Base-by-base conservation (phyloP, 2,329 filamentous ascomycete species). In the Clonostachys byssicola region DNA sequence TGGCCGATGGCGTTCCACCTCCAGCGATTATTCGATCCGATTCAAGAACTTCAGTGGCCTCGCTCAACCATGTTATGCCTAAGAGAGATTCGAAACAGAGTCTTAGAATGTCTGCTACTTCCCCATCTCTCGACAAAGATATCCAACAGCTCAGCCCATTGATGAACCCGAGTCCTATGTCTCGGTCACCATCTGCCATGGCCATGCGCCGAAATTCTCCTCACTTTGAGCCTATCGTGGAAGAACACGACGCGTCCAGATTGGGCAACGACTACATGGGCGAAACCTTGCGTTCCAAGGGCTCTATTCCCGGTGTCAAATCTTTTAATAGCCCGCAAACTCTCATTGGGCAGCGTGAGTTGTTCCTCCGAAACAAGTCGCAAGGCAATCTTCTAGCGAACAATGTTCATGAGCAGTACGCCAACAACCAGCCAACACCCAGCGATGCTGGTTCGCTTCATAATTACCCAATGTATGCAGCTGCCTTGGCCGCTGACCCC, bases 281-380 rank as follows among this genome's bases (percentile, higher is more conserved):
- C 36, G 14, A n/a, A 2, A 18, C 36, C 12, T 39, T 39, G 12
- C 14, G 36, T n/a, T 50, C 17, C 7, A 47, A 49, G 8, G 18
- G 36, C 5, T 45, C 52, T 14, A 51, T 69, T 1, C 69, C 73
- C 1, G 75, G 75, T 2, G 59, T 79, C 3, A 64, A 78, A 3
- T 77, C 77, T 0, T 77, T 74, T 51, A 61, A 67, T n/a, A 74
- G 69, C 49, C 74, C 75, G 0, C 74, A 80, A 53, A 82, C 78
- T 6, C 67, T 83, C 6, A 68, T 83, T 30, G 77, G 75, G 2
- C 72, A 77, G 59, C 72, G 79, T 12, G 79, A 83, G 36, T 67
- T 72, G 60, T 70, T 78, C 40, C 64, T 83, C 17, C 74, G 76
- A 23, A 75, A 65, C 55, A 80, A 76, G 54, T 75, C 76, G 3